Evolutionary conservation across 257 asterid species (phyloP), one percentile per base, ranked within the genome.

Genomic region (Ocimum tenuiflorum): DNA sequence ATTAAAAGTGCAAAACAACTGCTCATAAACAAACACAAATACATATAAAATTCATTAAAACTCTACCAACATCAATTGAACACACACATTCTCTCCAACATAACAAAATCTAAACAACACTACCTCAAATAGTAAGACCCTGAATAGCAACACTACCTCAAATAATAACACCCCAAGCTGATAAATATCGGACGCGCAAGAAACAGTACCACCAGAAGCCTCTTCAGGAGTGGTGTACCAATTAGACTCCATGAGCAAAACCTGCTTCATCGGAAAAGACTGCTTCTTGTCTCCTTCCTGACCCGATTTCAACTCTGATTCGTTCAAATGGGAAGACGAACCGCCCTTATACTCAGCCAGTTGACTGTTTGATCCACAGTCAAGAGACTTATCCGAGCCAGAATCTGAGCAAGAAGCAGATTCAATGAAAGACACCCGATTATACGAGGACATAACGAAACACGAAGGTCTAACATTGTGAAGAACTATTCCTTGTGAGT

Each of bases 101-200:
- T n/a, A n/a, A n/a, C n/a, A n/a, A n/a, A n/a, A n/a, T n/a, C n/a
- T n/a, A n/a, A 46, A 14, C 19, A 41, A 1, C 78, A n/a, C 70
- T 58, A 86, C 99, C 97, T 94, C 99, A 78, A 94, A 94, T 54
- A 94, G 96, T 42, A 94, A 84, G 61, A 90, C 90, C 7, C 99
- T n/a, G n/a, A n/a, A n/a, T 1, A 46, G 12, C 19, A 41, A 1
- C 78, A n/a, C 70, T 58, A 86, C 99, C 97, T 94, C 99, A 78
- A 94, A 94, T 54, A 94, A 95, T 42, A 94, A 84, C 59, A 90
- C 90, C 7, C 99, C 99, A 1, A 94, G 96, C 14, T 90, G 91
- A 81, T 90, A 94, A 68, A 88, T 63, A 73, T 90, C 99, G 0
- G 99, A 88, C 45, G 97, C 86, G 77, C 88, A 86, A 55, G 87